Conservation (phyloP, 495 filamentous ascomycete genomes). For the Pseudomonodictys pantanalensis region DNA sequence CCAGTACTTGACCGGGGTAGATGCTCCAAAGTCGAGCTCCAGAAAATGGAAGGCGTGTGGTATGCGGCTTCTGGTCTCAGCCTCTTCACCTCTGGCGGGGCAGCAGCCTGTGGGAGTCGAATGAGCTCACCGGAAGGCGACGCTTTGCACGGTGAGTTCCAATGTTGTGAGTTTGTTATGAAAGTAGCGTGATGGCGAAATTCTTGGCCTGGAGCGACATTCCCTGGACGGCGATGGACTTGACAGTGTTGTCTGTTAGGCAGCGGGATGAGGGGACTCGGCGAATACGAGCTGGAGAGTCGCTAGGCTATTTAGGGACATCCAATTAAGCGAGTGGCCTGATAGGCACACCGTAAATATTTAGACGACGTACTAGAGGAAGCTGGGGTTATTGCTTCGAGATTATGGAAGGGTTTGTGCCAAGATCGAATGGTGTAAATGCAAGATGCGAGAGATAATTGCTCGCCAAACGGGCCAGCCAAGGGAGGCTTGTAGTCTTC, state of each 20-base stretch:
- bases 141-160: background rate
- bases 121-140: background rate
- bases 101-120: background rate
- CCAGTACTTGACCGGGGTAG: background rate
- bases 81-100: background rate
- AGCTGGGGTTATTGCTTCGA: background rate
- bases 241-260: background rate
- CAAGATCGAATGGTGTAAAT: background rate
- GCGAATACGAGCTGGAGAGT: background rate
- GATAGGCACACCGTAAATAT: background rate
- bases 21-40: background rate
- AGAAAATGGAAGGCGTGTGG: background rate
- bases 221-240: background rate
- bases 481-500: background rate
- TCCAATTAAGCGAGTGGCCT: background rate
- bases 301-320: background rate
- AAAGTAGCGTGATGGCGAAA: background rate
- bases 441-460: background rate
- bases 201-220: background rate
- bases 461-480: background rate
- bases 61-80: background rate
- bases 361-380: background rate
- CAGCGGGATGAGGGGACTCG: background rate
- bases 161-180: background rate
- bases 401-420: background rate